A percentile compares a stretch with the other conserved stretches of the same genome.
Conservation (phyloP, 2,329 filamentous ascomycete species). For the Paecilomyces niveus region DNA sequence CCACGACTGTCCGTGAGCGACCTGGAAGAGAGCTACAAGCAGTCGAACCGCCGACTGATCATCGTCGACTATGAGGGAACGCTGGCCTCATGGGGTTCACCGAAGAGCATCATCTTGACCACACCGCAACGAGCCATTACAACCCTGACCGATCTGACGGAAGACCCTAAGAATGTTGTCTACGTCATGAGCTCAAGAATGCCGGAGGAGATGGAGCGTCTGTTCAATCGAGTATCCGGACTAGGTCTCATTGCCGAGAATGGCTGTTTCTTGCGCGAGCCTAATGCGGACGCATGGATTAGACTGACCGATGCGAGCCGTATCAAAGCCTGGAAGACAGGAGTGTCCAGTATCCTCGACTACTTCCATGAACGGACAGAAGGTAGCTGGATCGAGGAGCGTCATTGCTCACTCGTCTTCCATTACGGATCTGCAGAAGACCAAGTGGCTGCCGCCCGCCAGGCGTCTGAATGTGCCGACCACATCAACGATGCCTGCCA, state of each 20-base stretch:
- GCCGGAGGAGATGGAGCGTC: conserved; percentile 77
- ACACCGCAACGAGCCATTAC: conserved; percentile 81
- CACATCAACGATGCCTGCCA: conserved; percentile 94
- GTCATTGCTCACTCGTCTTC: conserved; percentile 86
- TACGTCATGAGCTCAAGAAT: conserved; percentile 91
- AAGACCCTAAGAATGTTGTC: conserved; percentile 74
- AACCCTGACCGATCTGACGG: conserved; percentile 70
- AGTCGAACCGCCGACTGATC: conserved; percentile 65
- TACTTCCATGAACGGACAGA: conserved; percentile 90
- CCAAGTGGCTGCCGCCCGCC: conserved; percentile 63
- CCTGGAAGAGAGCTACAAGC: conserved; percentile 59
- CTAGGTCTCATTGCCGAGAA: conserved; percentile 92
- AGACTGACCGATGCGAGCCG: conserved; percentile 67
- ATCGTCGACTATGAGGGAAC: conserved; percentile 94
- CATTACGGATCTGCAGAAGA: conserved; percentile 82
- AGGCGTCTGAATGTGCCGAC: conserved; percentile 82
- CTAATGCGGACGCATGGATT: conserved; percentile 62
- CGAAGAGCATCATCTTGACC: conserved; percentile 75
- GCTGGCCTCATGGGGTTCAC: conserved; percentile 76
- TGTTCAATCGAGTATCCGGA: conserved; percentile 76
- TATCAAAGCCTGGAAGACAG: conserved; percentile 72
- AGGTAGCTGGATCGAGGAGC: conserved; percentile 79
- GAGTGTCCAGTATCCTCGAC: conserved; percentile 71
- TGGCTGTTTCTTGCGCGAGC: conserved; percentile 78
- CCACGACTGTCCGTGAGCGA: conserved; percentile 68